These are phyloP conservation scores for Lachancea cidri DNA, from an alignment of 805 yeast species.

Conservation along the genomic window DNA sequence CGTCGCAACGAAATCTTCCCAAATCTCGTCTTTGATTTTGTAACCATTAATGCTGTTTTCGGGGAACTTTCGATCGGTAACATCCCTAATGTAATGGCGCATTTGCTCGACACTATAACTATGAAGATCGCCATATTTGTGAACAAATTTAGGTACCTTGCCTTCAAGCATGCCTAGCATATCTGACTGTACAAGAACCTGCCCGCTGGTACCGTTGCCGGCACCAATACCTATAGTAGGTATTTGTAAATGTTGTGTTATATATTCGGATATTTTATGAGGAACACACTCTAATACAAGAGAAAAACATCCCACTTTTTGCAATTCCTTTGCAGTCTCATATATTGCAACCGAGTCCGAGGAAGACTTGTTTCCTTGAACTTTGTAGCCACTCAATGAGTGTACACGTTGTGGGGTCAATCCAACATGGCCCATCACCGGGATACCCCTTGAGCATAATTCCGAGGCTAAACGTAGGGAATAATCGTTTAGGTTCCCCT, in stretches of 20 bases:
- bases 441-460: slow-evolving; percentile 67
- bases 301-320: slow-evolving; percentile 71
- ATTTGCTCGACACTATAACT: slow-evolving; percentile 48
- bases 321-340: slow-evolving; percentile 64
- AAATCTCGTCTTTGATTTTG: slow-evolving; percentile 61
- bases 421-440: slow-evolving; percentile 90
- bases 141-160: slow-evolving; percentile 66
- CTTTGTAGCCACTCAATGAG: slow-evolving; percentile 78
- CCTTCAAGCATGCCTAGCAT: slow-evolving; percentile 67
- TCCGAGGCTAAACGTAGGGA: slow-evolving; percentile 48
- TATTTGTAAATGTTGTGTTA: slow-evolving; percentile 54
- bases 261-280: slow-evolving; percentile 53
- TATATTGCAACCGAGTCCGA: slow-evolving; percentile 51
- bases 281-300: slow-evolving; percentile 87
- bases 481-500: slow-evolving; percentile 35
- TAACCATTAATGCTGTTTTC: slow-evolving; percentile 55
- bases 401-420: slow-evolving; percentile 84
- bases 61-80: slow-evolving; percentile 56
- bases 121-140: slow-evolving; percentile 53
- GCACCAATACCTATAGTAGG: slow-evolving; percentile 98
- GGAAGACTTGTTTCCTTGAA: slow-evolving; percentile 63
- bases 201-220: slow-evolving; percentile 78
- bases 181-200: slow-evolving; percentile 85
- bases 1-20: slow-evolving; percentile 36
- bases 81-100: slow-evolving; percentile 52